Percentiles rank a stretch among this genome's conserved stretches.
These are phyloP conservation scores for Syzygium aromaticum DNA, from an alignment of 345 rosid species.

Conservation along the genomic window DNA sequence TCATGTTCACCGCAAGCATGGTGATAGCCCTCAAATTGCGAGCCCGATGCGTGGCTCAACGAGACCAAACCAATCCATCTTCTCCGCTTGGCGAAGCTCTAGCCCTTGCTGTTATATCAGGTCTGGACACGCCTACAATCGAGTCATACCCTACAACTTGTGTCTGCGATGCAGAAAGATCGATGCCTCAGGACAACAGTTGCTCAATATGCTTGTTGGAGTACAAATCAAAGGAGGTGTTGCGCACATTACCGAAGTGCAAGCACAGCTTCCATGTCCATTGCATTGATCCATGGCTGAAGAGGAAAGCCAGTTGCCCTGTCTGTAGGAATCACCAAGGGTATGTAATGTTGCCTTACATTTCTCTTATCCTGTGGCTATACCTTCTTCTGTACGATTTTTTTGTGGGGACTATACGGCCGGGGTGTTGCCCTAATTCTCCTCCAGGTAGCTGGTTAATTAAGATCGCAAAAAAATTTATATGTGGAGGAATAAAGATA, in stretches of 20 bases:
- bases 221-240: slow-evolving; percentile 41
- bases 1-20: neutral
- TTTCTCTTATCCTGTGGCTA: no score
- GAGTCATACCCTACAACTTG: slow-evolving; percentile 15
- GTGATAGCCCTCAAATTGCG: neutral
- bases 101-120: neutral
- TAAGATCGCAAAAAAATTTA: no score
- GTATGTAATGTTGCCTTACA: neutral
- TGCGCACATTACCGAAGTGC: slow-evolving; percentile 50
- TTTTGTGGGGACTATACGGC: no score
- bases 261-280: slow-evolving; percentile 55
- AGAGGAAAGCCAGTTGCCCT: slow-evolving; percentile 46
- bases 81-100: no score
- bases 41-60: neutral
- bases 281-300: slow-evolving; percentile 61
- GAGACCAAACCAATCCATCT: no score
- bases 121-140: slow-evolving; percentile 6
- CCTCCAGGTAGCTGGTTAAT: neutral
- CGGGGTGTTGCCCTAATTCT: neutral
- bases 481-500: no score
- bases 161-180: slow-evolving; percentile 41
- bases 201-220: slow-evolving; percentile 56
- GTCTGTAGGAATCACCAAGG: slow-evolving; percentile 51
- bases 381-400: no score
- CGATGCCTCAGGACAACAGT: slow-evolving; percentile 29